Conservation (phyloP, 1,284 basidiomycete species). For the Erythrobasidium hasegawianum region DNA sequence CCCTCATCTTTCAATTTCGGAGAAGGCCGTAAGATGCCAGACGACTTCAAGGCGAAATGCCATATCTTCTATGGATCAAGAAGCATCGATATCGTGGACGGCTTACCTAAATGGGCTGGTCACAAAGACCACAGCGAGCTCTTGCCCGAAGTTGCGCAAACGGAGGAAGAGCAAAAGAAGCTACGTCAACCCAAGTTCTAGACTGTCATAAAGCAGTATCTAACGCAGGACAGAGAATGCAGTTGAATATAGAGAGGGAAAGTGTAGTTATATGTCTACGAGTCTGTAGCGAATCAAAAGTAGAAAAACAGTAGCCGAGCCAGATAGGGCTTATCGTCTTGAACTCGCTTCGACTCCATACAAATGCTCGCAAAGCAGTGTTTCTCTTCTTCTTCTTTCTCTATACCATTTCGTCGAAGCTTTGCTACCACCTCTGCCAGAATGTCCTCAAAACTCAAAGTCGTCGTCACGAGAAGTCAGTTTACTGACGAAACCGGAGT, state of each 20-base stretch:
- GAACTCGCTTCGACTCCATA: no score
- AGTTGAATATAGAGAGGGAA: not conserved
- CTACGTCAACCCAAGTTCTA: conserved; percentile 29
- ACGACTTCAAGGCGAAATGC: conserved; percentile 31
- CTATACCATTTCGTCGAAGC: no score
- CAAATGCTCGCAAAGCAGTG: no score
- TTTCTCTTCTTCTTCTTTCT: no score
- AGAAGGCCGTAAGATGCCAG: conserved; percentile 23
- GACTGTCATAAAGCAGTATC: not conserved
- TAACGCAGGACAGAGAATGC: not conserved
- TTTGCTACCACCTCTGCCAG: no score
- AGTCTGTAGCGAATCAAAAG: no score
- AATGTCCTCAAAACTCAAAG: conserved; percentile 28
- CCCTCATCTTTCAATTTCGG: conserved; percentile 33
- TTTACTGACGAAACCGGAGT: not conserved
- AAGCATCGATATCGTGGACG: conserved; percentile 31
- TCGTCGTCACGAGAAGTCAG: conserved; percentile 25
- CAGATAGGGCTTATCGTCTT: no score
- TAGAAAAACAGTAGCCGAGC: no score
- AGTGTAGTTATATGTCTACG: no score
- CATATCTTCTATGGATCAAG: conserved; percentile 35
- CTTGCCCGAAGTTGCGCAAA: conserved; percentile 25
- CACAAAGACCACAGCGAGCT: conserved; percentile 31
- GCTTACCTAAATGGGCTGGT: conserved; percentile 34
- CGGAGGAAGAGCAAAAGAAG: conserved; percentile 23